A percentile compares a stretch with the other conserved stretches of the same genome.
Conservation (phyloP, 2,329 filamentous ascomycete species). For the Trichoderma afroharzianum region DNA sequence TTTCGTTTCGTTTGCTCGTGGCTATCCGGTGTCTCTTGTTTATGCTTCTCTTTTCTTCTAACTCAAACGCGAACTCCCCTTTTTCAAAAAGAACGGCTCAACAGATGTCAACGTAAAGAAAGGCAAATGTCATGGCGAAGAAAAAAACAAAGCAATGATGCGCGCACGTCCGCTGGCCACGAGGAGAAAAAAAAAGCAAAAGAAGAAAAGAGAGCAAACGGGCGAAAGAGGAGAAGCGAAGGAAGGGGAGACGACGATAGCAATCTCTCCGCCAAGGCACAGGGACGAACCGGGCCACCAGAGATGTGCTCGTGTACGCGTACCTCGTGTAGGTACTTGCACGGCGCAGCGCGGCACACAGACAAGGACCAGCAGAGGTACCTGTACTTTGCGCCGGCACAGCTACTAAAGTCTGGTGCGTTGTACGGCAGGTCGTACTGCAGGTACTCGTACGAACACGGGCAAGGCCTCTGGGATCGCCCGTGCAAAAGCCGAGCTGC, state of each 20-base stretch:
- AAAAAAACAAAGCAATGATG: slow-evolving; percentile 5
- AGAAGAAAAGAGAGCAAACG: not conserved
- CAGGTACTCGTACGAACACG: not conserved
- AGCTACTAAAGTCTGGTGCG: not conserved
- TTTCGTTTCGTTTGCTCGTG: slow-evolving; percentile 18
- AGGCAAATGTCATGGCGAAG: slow-evolving; percentile 22
- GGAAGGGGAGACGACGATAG: slow-evolving; percentile 9
- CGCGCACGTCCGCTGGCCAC: slow-evolving; percentile 11
- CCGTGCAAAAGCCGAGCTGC: slow-evolving; percentile 11
- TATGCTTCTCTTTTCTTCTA: not conserved
- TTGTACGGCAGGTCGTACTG: not conserved
- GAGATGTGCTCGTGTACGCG: slow-evolving; percentile 5
- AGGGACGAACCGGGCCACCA: slow-evolving; percentile 7
- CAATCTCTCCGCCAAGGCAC: slow-evolving; percentile 11
- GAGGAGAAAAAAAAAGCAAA: not conserved
- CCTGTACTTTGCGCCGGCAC: not conserved
- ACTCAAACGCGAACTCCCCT: not conserved
- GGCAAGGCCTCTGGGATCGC: not conserved
- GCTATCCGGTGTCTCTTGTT: not conserved
- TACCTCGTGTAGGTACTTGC: not conserved
- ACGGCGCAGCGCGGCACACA: not conserved
- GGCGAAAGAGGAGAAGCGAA: not conserved
- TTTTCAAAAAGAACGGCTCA: slow-evolving; percentile 17
- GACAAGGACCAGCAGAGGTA: not conserved
- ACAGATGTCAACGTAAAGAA: slow-evolving; percentile 3